Evolutionary conservation across 176 grass and related monocot species (phyloP).

Genomic region (Bromus sterilis): DNA sequence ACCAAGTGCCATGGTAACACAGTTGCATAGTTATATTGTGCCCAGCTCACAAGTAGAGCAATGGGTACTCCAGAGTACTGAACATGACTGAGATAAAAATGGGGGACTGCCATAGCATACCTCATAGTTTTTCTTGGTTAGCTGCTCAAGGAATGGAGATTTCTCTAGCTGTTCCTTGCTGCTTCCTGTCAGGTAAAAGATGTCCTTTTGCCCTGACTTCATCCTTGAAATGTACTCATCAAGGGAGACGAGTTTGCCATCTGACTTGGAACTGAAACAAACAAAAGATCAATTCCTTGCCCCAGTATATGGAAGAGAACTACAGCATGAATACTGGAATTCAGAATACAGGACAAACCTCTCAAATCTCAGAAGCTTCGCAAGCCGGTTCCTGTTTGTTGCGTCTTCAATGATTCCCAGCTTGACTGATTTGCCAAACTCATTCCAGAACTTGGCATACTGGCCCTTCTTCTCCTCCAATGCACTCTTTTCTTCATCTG

Average conservation of each 20-base stretch:
- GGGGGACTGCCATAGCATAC: constrained; percentile 9
- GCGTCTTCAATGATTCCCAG: constrained; percentile 98
- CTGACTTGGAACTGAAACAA: constrained; percentile 78
- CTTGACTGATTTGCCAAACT: constrained; percentile 98
- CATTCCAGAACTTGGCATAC: constrained; percentile 95
- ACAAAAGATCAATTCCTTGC: constrained; percentile 20
- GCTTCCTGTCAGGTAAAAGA: constrained; percentile 94
- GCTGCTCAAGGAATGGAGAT: constrained; percentile 95
- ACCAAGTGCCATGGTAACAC: neutral
- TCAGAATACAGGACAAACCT: constrained; percentile 34
- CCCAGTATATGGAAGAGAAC: neutral
- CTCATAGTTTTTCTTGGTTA: constrained; percentile 96
- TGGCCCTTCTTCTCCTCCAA: constrained; percentile 88
- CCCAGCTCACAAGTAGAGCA: neutral
- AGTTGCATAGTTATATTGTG: neutral
- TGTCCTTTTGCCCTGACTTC: constrained; percentile 91
- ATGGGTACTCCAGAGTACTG: neutral
- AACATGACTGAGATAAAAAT: neutral
- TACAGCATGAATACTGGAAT: neutral
- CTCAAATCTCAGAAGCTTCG: constrained; percentile 95
- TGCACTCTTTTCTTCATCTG: constrained; percentile 69
- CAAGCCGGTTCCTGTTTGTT: constrained; percentile 94
- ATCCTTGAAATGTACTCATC: constrained; percentile 98
- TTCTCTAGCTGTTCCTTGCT: constrained; percentile 96
- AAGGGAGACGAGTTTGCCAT: constrained; percentile 94